These are phyloP conservation scores for Diaporthe sp. DNA, from an alignment of 2,329 filamentous ascomycete species.

Conservation along the genomic window DNA sequence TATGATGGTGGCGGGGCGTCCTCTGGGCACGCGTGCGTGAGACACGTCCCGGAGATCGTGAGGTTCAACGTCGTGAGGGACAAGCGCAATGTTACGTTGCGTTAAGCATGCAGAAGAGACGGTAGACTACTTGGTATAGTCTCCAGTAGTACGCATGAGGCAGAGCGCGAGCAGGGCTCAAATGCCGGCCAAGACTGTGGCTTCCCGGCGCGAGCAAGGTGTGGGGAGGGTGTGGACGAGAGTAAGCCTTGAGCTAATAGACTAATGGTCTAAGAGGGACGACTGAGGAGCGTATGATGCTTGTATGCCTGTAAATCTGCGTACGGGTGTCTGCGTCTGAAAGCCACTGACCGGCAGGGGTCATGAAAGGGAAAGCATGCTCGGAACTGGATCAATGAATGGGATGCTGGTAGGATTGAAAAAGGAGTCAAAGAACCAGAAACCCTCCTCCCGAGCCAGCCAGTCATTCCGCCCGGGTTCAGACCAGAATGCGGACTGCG, in stretches of 20 bases:
- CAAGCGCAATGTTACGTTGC: slow-evolving; percentile 37
- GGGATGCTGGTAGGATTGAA: slow-evolving; percentile 7
- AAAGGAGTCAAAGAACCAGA: slow-evolving; percentile 25
- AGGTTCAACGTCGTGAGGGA: slow-evolving; percentile 10
- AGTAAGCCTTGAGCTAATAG: not conserved
- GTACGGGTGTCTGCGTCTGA: not conserved
- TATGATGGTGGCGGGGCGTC: not conserved
- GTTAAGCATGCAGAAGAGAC: slow-evolving; percentile 7
- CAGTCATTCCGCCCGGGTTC: slow-evolving; percentile 2
- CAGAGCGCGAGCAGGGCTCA: not conserved
- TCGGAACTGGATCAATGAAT: not conserved
- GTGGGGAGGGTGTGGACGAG: not conserved
- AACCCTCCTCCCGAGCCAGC: not conserved
- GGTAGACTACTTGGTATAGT: not conserved
- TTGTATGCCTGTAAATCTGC: not conserved
- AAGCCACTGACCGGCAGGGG: slow-evolving; percentile 11
- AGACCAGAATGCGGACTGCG: not conserved
- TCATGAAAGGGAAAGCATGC: not conserved
- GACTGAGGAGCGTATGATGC: not conserved
- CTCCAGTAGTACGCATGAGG: not conserved
- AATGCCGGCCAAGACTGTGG: slow-evolving; percentile 29
- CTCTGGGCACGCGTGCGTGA: slow-evolving; percentile 8
- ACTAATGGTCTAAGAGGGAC: not conserved
- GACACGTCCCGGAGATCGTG: slow-evolving; percentile 6
- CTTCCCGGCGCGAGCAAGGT: slow-evolving; percentile 26